Base-by-base conservation (phyloP, 225 moss, liverwort and hornwort genomes). In the Climacium dendroides region DNA sequence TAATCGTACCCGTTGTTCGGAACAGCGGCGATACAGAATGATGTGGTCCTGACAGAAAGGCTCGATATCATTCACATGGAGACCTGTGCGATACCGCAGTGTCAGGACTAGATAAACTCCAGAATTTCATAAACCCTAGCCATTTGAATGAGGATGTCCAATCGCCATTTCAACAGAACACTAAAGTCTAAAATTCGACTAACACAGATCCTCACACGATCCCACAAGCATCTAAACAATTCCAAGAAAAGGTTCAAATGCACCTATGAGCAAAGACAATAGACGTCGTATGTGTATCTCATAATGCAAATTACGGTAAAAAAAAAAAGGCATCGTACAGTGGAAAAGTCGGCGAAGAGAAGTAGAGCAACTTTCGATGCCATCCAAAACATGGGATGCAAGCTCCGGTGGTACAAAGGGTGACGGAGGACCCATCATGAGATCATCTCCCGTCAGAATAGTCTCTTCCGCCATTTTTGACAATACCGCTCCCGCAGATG, bases 21-120 rank as follows among this genome's bases (percentile, higher is more conserved):
- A 93, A 87, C 97, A 96, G 76, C 95, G 95, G 81, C 94, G 95
- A 89, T 95, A 98, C 78, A 96, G 86, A 87, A 98, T 92, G 72
- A 98, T 96, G 74, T 98, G 96, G 78, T 98, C 97, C 76, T 98
- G 97, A 85, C 97, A 98, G 89, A 98, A 98, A 41, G 98, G 98
- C 86, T 98, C 96, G 78, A 98, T 96, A n/a, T 96, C 96, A 87
- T 97, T 98, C 90, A 93, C 93, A 79, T 98, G 96, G 39, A 98
- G 94, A 89, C 96, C 96, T 96, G 88, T 63, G n/a, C 48, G 30
- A 65, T 29, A 67, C 85, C 60, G 84, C 55, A 32, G 81, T 37
- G 50, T 90, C 65, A 89, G 67, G 19, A 86, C 61, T 78, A 37
- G 11, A 82, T 34, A 15, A 60, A 65, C 64, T 74, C 64, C 60